Base-by-base conservation (phyloP, 2,329 filamentous ascomycete species). In the Hansfordia pulvinata region DNA sequence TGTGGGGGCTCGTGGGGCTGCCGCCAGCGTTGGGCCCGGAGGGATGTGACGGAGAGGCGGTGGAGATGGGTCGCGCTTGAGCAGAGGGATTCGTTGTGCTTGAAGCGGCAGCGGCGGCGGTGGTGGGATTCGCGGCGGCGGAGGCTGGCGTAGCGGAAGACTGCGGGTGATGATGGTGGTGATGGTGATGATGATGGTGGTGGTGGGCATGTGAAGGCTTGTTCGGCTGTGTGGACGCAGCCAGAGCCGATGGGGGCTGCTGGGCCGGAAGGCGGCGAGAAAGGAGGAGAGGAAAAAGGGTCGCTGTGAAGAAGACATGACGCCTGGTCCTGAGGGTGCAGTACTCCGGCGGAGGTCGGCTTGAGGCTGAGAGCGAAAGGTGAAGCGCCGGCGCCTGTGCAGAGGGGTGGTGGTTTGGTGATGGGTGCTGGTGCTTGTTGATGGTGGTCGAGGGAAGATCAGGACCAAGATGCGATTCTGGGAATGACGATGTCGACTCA, bases 221-320 rank as follows among this genome's bases (percentile, higher is more conserved):
- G 28, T 44, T 46, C 2, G 44, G 32, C 26, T 48, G 45, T 6
- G 44, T 32, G 3, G 46, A 32, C 18, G 44, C 42, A 14, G 26
- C 26, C 2, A 48, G 37, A 2, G 43, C 33, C 8, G 32, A 25
- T 19, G 33, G 28, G 6, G 40, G 20, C 19, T 46, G 44, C 30
- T 37, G 43, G 8, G n/a, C n/a, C 46, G 41, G 30, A 49, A 47
- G 30, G 45, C 46, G 37, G 46, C 44, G n/a, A 50, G 30, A 31
- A 50, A 41, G 29, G 46, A 49, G 14, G 43, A 48, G 16, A 50
- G 40, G 35, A 48, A 49, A 36, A 49, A 50, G 8, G 46, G 43
- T 15, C 46, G 43, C 29, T 50, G 46, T 18, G 46, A 47, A 10
- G 46, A 47, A 20, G 44, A 39, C 44, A 49, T 41, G n/a, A n/a